Evolutionary conservation across 2,329 filamentous ascomycete genomes (phyloP), one percentile per base, ranked within the genome.

Genomic region (Diplodia sapinea): DNA sequence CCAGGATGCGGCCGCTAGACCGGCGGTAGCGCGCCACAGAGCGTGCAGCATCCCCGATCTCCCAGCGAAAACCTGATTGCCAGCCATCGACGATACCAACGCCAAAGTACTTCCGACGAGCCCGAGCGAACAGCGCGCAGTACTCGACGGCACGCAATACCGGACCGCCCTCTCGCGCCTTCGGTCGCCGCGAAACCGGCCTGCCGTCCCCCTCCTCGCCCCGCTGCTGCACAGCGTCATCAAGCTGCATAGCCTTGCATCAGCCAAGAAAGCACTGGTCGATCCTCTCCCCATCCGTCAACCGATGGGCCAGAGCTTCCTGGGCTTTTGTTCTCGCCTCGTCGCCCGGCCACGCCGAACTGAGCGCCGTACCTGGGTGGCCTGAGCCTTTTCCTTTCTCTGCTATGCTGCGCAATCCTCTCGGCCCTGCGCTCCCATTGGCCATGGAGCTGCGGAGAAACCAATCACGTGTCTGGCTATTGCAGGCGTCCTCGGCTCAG

Each of bases 1-100:
- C 59, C 47, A 51, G 59, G 59, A 51, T 62, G 57, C 43, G 43
- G 20, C 38, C 57, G 57, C 57, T 62, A 62, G 57, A 29, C 15
- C 20, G 40, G 40, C n/a, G 23, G 59, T 63, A 51, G 59, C 47
- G 43, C 59, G 43, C 40, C 59, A 29, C 57, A 20, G n/a, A 33
- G 29, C 15, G 13, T 62, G 3, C 43, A 11, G 26, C n/a, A 51
- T 23, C n/a, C 20, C 57, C 59, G 59, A 63, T 63, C 29, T 23
- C 31, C 43, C 59, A 23, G 15, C 59, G 59, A 63, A 63, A 9
- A 23, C 36, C n/a, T 49, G 59, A 63, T 63, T 23, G 8, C 23
- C 23, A 62, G 29, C 59, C 17, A 29, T 17, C 43, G 17, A 63
- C 47, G 11, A 43, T 17, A 33, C 40, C 40, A 38, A 62, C 57